Conservation (phyloP, 495 filamentous ascomycete species). For the Trichoderma parareesei region DNA sequence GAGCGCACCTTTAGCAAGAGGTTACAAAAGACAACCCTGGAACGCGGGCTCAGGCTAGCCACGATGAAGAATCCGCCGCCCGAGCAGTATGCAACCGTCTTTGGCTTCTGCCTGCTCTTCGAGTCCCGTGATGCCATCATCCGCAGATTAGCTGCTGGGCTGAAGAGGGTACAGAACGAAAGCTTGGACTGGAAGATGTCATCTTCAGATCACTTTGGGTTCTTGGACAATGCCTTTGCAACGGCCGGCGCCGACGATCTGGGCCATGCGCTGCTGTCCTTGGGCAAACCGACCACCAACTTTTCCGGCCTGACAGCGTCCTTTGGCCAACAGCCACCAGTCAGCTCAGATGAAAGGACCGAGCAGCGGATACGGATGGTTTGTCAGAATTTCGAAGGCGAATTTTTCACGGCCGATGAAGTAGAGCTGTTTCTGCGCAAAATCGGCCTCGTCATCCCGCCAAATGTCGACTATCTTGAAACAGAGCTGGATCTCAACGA, state of each 20-base stretch:
- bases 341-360: background rate
- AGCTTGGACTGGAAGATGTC: slow-evolving; percentile 54
- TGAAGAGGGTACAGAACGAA: slow-evolving; percentile 35
- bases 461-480: slow-evolving; percentile 42
- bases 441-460: slow-evolving; percentile 48
- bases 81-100: slow-evolving; percentile 45
- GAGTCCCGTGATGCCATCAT: slow-evolving; percentile 43
- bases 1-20: slow-evolving; percentile 65
- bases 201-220: background rate
- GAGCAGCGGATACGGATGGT: slow-evolving; percentile 35
- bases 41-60: slow-evolving; percentile 56
- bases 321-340: background rate
- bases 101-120: slow-evolving; percentile 56
- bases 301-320: background rate
- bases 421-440: slow-evolving; percentile 60
- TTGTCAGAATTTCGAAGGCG: slow-evolving; percentile 49
- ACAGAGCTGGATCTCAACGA: slow-evolving; percentile 35
- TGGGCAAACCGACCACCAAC: background rate
- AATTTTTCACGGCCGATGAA: slow-evolving; percentile 68
- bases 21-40: slow-evolving; percentile 58
- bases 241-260: background rate
- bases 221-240: background rate
- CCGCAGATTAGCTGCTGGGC: slow-evolving; percentile 32
- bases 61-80: slow-evolving; percentile 44
- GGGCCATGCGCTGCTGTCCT: background rate